Percentiles rank a stretch among this genome's conserved stretches.
Conservation (phyloP, 495 filamentous ascomycete species). For the Hypoxylon fuscum region DNA sequence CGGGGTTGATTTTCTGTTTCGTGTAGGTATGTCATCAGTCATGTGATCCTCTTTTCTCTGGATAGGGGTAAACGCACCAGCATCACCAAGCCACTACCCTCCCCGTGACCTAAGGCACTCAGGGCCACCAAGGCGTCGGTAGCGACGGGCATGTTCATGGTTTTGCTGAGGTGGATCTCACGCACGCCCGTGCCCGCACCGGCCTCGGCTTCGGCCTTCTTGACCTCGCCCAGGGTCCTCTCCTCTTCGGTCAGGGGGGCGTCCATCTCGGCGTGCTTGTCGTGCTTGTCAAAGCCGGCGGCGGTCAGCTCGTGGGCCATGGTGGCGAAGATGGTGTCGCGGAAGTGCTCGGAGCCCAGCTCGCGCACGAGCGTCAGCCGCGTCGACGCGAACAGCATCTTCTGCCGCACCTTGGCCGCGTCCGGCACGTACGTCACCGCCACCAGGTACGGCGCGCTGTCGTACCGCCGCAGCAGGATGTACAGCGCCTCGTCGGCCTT, state of each 20-base stretch:
- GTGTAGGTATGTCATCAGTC: neutral
- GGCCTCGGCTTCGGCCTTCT: conserved; percentile 81
- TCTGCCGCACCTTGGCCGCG: conserved; percentile 87
- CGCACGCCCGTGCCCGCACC: conserved; percentile 72
- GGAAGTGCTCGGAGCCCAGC: conserved; percentile 88
- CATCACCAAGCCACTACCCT: conserved; percentile 73
- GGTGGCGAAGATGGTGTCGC: conserved; percentile 78
- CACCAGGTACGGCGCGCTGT: conserved; percentile 64
- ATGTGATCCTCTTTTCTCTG: neutral
- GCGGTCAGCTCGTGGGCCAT: conserved; percentile 74
- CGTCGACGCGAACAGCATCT: conserved; percentile 94
- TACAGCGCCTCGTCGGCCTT: conserved; percentile 81
- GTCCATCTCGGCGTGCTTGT: conserved; percentile 69
- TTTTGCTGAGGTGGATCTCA: conserved; percentile 66
- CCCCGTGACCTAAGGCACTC: conserved; percentile 60
- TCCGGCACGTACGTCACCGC: conserved; percentile 92
- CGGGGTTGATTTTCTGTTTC: conserved; percentile 73
- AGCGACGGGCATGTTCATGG: conserved; percentile 71
- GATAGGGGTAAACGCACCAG: conserved; percentile 65
- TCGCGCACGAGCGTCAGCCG: conserved; percentile 84
- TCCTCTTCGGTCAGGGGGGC: conserved; percentile 92
- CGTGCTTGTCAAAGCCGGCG: conserved; percentile 80
- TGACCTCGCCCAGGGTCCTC: conserved; percentile 76
- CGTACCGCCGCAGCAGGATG: conserved; percentile 79
- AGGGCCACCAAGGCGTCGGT: conserved; percentile 74